These are phyloP conservation scores for Kwoniella heveanensis DNA, from an alignment of 768 basidiomycete species.

Conservation along the genomic window DNA sequence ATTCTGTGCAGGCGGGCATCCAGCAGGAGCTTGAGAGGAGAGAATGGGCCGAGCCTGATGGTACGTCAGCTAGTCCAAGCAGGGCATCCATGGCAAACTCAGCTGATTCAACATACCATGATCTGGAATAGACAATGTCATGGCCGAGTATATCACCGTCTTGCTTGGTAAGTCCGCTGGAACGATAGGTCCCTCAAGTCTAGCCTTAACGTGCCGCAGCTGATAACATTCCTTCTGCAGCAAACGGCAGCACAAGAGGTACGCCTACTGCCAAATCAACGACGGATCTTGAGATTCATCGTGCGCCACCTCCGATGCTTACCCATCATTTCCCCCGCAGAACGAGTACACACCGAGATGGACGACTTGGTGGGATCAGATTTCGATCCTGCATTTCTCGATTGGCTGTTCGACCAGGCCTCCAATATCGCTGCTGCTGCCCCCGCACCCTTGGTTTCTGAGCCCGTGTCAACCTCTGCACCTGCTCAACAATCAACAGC, in stretches of 20 bases:
- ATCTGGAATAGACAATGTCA: slow-evolving; percentile 44
- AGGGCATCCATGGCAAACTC: slow-evolving; percentile 8
- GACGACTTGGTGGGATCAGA: slow-evolving; percentile 41
- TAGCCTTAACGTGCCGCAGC: too few species aligned
- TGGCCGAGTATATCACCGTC: slow-evolving; percentile 56
- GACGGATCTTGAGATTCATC: too few species aligned
- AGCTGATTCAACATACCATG: too few species aligned
- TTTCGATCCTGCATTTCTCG: slow-evolving; percentile 40
- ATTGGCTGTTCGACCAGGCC: slow-evolving; percentile 49
- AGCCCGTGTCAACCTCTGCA: slow-evolving; percentile 7
- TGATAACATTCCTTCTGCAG: too few species aligned
- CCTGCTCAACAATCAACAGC: slow-evolving; percentile 10
- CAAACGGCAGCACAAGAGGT: slow-evolving; percentile 48
- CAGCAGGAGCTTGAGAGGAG: slow-evolving; percentile 46
- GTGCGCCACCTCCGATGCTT: too few species aligned
- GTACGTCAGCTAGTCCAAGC: slow-evolving; percentile 19
- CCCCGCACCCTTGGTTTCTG: slow-evolving; percentile 17
- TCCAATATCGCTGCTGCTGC: slow-evolving; percentile 23
- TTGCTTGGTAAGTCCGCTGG: slow-evolving; percentile 46
- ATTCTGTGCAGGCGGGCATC: slow-evolving; percentile 32
- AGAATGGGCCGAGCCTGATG: slow-evolving; percentile 52
- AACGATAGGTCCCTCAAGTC: too few species aligned
- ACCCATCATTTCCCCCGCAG: slow-evolving; percentile 22
- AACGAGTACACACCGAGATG: slow-evolving; percentile 50
- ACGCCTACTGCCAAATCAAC: slow-evolving; percentile 7